A percentile compares a stretch with the other conserved stretches of the same genome.
Conservation (phyloP, 306 rosid species). For the Rubus parviflorus region DNA sequence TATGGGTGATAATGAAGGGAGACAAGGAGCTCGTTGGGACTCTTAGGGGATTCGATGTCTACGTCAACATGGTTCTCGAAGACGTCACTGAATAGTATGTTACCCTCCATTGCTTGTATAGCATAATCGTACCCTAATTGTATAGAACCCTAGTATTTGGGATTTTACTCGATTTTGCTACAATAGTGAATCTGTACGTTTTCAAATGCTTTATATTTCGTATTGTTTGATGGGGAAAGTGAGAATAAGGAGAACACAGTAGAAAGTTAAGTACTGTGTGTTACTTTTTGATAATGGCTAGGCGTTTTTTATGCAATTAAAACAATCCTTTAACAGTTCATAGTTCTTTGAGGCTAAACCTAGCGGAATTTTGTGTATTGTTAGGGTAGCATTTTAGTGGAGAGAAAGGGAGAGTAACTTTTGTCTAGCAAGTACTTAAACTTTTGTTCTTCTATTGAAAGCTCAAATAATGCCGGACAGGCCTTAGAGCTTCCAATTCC, state of each 20-base stretch:
- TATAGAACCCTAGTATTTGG: constrained; percentile 22
- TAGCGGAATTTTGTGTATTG: background rate
- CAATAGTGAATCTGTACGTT: background rate
- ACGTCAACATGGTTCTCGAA: constrained; percentile 98
- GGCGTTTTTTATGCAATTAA: background rate
- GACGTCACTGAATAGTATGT: constrained; percentile 97
- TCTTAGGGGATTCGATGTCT: constrained; percentile 90
- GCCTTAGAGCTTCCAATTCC: background rate
- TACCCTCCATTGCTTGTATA: background rate
- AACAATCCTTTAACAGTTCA: background rate
- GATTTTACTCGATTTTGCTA: background rate
- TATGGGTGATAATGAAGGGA: constrained; percentile 98
- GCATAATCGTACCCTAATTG: too few relatives aligned
- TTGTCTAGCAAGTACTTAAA: background rate
- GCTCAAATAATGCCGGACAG: background rate
- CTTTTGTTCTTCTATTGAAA: background rate
- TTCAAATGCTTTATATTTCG: background rate
- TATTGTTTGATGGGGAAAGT: background rate
- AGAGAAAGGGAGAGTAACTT: background rate
- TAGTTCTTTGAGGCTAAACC: background rate
- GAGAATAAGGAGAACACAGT: background rate
- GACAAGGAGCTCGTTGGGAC: constrained; percentile 99
- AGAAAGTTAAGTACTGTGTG: constrained; percentile 2
- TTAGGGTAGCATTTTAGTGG: background rate
- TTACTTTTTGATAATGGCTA: background rate